These are phyloP conservation scores for Hypomontagnella monticulosa DNA, from an alignment of 495 filamentous ascomycete genomes.

Conservation along the genomic window DNA sequence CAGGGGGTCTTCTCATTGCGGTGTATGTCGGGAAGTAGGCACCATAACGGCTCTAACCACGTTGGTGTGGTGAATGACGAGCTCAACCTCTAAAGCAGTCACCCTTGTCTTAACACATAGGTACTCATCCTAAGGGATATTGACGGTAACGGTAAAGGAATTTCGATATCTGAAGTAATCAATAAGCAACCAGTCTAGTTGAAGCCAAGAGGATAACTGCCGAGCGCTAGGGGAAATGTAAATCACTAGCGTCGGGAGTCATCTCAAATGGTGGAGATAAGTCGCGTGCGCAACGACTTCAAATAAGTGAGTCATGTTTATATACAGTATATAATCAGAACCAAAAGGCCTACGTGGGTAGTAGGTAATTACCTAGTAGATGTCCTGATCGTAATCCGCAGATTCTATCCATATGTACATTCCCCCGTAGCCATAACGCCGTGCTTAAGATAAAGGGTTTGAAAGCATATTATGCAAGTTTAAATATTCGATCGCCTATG, in stretches of 20 bases:
- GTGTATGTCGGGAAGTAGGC: conserved; percentile 22
- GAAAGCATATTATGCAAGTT: neutral
- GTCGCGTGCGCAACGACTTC: too few species aligned
- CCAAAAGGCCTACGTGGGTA: too few species aligned
- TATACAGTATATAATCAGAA: too few species aligned
- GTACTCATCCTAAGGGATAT: neutral
- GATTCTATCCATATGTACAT: neutral
- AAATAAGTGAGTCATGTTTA: too few species aligned
- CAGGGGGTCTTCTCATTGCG: conserved; percentile 30
- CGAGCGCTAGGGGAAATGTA: neutral
- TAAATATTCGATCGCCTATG: neutral
- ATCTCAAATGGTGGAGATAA: too few species aligned
- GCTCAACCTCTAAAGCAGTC: neutral
- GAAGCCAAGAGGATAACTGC: neutral
- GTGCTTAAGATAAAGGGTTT: conserved; percentile 3
- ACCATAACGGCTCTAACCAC: neutral
- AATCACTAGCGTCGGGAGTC: too few species aligned
- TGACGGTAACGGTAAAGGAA: neutral
- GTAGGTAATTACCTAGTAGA: neutral
- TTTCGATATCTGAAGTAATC: neutral
- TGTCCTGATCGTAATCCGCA: neutral
- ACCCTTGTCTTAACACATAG: neutral
- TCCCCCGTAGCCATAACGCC: conserved; percentile 20
- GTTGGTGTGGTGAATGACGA: too few species aligned
- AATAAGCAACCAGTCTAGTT: neutral